These are phyloP conservation scores for Alternaria ventricosa DNA, from an alignment of 2,329 filamentous ascomycete species.

Conservation along the genomic window DNA sequence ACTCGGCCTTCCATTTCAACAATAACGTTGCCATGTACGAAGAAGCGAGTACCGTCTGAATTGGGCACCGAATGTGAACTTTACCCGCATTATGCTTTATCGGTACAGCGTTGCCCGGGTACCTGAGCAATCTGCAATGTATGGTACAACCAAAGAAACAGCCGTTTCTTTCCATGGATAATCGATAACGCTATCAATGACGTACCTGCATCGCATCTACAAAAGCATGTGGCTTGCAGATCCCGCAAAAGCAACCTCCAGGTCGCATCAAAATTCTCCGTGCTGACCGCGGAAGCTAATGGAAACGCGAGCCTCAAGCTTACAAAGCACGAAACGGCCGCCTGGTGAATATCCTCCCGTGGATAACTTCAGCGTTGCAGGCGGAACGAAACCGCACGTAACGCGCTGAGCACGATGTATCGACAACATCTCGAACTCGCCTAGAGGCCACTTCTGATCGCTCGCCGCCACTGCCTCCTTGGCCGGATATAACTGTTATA, in stretches of 20 bases:
- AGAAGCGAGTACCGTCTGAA: neutral
- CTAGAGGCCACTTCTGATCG: neutral
- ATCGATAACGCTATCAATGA: neutral
- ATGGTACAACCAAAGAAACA: neutral
- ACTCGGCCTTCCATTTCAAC: neutral
- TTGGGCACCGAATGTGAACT: neutral
- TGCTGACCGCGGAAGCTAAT: neutral
- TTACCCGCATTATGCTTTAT: neutral
- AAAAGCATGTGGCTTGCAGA: neutral
- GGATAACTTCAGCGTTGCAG: neutral
- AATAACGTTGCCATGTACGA: neutral
- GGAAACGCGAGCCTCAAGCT: neutral
- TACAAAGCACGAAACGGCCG: neutral
- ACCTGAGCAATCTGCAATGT: neutral
- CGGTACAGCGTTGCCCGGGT: neutral
- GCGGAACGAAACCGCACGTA: neutral
- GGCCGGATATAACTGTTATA: neutral
- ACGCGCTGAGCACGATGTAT: neutral
- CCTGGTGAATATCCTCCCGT: neutral
- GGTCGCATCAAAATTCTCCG: neutral
- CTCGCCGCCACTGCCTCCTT: neutral
- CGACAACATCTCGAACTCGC: neutral
- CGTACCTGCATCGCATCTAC: constrained; percentile 2
- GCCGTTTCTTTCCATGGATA: neutral
- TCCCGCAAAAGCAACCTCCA: neutral